Conservation (phyloP, 768 basidiomycete species). For the Crucibulum laeve region DNA sequence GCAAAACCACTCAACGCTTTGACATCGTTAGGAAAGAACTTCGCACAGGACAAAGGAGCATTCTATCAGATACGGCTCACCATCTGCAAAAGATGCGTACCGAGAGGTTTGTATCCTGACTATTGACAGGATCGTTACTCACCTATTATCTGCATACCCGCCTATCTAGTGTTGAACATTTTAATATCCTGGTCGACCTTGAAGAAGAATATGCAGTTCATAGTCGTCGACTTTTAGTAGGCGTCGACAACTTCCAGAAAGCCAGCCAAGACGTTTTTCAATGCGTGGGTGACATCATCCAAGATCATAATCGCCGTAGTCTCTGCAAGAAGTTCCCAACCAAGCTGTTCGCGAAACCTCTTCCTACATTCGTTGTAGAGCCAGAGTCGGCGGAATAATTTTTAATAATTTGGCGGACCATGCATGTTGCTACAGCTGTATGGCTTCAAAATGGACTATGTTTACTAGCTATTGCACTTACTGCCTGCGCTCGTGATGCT, state of each 20-base stretch:
- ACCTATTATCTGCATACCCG: no score
- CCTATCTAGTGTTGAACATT: constrained; percentile 39
- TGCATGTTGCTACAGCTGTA: no score
- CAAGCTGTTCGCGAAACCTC: constrained; percentile 29
- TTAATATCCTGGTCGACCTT: constrained; percentile 50
- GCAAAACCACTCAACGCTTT: constrained; percentile 43
- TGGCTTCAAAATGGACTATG: no score
- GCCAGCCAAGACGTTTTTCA: constrained; percentile 28
- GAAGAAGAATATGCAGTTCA: constrained; percentile 48
- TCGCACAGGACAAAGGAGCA: constrained; percentile 35
- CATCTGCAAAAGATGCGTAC: constrained; percentile 39
- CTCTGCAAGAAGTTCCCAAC: constrained; percentile 49
- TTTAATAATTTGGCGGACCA: no score
- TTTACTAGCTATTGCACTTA: no score
- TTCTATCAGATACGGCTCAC: constrained; percentile 40
- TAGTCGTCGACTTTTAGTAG: constrained; percentile 32
- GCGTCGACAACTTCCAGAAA: constrained; percentile 38
- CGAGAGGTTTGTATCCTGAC: constrained; percentile 43
- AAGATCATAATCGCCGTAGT: constrained; percentile 42
- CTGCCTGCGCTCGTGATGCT: no score
- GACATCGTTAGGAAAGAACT: constrained; percentile 42
- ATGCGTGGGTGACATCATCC: constrained; percentile 32
- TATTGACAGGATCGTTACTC: no score
- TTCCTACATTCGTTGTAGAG: constrained; percentile 16
- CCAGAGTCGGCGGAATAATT: no score